Percentiles rank a stretch among this genome's conserved stretches.
These are phyloP conservation scores for Magnusiomyces tetraspermus DNA, from an alignment of 1,139 yeast species.

Conservation along the genomic window DNA sequence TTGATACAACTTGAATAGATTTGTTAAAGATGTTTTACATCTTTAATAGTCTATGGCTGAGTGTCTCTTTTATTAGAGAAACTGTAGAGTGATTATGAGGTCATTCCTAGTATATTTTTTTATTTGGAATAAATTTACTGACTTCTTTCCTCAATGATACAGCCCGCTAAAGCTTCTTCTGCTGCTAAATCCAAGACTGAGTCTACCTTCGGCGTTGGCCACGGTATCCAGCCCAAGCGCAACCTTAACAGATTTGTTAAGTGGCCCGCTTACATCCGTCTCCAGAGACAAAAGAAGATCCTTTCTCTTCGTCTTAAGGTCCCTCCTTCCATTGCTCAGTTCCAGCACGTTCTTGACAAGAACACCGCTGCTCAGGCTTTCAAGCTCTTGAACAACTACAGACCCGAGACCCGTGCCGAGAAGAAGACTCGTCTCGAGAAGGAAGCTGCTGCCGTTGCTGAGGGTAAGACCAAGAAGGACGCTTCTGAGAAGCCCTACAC, in stretches of 20 bases:
- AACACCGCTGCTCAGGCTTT: conserved; percentile 95
- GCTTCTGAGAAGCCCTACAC: conserved; percentile 92
- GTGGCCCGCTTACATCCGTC: conserved; percentile 97
- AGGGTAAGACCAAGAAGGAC: conserved; percentile 92
- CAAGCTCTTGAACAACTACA: conserved; percentile 95
- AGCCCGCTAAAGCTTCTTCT: conserved; percentile 55
- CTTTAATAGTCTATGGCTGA: conserved; percentile 9
- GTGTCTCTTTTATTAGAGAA: conserved; percentile 19
- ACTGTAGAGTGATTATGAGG: conserved; percentile 29
- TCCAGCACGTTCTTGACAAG: conserved; percentile 91
- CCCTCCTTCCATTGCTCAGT: conserved; percentile 96
- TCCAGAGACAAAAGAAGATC: conserved; percentile 96
- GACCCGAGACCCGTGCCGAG: conserved; percentile 94
- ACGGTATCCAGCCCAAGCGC: conserved; percentile 88
- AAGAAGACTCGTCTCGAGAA: conserved; percentile 98
- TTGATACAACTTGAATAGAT: not conserved
- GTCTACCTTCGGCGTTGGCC: conserved; percentile 83
- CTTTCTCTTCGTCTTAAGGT: conserved; percentile 92
- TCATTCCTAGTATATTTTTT: conserved; percentile 9
- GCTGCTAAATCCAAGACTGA: conserved; percentile 26
- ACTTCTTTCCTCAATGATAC: conserved; percentile 58
- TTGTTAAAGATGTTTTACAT: not conserved
- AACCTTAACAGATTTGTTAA: conserved; percentile 92
- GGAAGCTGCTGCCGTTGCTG: conserved; percentile 98
- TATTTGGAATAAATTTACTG: conserved; percentile 19